Evolutionary conservation across 2,329 filamentous ascomycete genomes (phyloP), one percentile per base, ranked within the genome.

Genomic region (Blastomyces silverae): DNA sequence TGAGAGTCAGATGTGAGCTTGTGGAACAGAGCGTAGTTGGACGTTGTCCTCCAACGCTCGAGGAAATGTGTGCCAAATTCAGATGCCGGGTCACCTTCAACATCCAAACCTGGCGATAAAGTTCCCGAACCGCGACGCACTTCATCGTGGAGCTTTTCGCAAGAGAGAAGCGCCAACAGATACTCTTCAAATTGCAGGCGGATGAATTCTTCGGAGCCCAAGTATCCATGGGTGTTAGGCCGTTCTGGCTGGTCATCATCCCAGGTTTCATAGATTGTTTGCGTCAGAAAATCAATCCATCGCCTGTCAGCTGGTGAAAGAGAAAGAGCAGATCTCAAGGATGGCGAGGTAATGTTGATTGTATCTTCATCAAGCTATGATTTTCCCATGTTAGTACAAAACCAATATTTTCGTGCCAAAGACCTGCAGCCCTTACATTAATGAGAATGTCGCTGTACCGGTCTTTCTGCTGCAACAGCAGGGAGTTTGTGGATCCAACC

Each of bases 101-200:
- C 81, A 70, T 88, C 83, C 64, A 74, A 71, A 64, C 74, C 82
- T 68, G 84, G 86, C 6, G 87, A 80, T 69, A 89, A 73, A 2
- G 70, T 69, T 17, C 61, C 37, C 13, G 34, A 50, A 31, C 50
- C 25, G 20, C 25, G 20, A 8, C 17, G 22, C 15, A 63, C 20
- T 72, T 89, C 88, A 71, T 86, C 87, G 76, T 92, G 92, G 74
- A 96, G 97, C 75, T 97, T 97, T 70, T 92, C 89, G 0, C 90
- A 87, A 0, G 92, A 90, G 55, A 97, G 85, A 67, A 99, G 83
- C 0, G 92, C 91, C 31, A 97, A 84, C 6, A 99, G 84, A 73
- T 99, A 99, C 72, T 97, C 92, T 77, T 99, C 94, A 68, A 99
- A 99, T 72, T 97, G 93, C 52, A 97, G 85, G 39, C 94, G 87